Evolutionary conservation across 305 asterid species (phyloP).

Genomic region (Solanum hybrid): DNA sequence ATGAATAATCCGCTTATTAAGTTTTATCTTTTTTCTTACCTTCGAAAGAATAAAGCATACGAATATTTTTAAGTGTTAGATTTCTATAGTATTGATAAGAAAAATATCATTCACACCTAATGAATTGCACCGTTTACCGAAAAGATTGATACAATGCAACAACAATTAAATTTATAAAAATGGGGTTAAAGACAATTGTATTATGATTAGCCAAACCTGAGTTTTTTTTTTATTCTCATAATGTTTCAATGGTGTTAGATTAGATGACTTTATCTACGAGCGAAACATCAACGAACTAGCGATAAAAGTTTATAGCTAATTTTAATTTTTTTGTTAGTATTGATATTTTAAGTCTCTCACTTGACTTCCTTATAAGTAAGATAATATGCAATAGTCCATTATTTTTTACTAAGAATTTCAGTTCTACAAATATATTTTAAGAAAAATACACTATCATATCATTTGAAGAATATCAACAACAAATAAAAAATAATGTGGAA

Average conservation of each 20-base stretch:
- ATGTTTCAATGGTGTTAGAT: background rate
- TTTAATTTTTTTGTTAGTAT: no score
- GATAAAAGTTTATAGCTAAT: no score
- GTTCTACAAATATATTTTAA: background rate
- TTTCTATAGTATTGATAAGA: background rate
- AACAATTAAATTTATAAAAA: background rate
- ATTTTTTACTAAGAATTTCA: background rate
- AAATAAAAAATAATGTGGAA: background rate
- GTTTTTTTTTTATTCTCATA: background rate
- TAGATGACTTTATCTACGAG: no score
- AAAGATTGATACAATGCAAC: background rate
- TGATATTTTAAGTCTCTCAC: background rate
- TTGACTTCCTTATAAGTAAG: background rate
- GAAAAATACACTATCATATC: background rate
- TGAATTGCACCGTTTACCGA: background rate
- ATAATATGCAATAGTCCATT: background rate
- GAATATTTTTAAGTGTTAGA: background rate
- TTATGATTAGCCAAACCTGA: background rate
- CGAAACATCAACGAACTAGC: background rate
- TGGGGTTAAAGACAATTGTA: background rate
- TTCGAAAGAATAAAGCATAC: background rate
- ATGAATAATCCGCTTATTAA: no score
- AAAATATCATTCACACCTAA: background rate
- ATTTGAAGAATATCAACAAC: background rate
- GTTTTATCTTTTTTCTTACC: background rate